Conservation (phyloP, 2,329 filamentous ascomycete genomes). For the Sclerotiophoma versabilis region DNA sequence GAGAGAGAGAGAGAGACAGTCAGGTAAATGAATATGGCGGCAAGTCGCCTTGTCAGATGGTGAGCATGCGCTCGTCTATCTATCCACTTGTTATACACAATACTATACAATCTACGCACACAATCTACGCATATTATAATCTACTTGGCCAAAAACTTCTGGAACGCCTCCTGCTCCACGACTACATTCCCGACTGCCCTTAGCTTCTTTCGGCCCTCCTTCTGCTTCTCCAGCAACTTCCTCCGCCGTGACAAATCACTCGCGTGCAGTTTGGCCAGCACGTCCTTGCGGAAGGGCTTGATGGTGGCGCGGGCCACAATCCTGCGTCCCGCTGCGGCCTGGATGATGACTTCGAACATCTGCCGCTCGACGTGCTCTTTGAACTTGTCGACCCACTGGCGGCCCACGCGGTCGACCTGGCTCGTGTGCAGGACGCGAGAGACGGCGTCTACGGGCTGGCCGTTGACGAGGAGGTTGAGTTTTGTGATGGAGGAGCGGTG, state of each 20-base stretch:
- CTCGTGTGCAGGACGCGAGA: constrained; percentile 85
- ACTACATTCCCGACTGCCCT: constrained; percentile 84
- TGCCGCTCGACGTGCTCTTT: constrained; percentile 96
- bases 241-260: constrained; percentile 81
- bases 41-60: too few species aligned
- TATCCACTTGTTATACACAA: not conserved
- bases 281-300: constrained; percentile 96
- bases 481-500: constrained; percentile 81
- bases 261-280: constrained; percentile 90
- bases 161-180: constrained; percentile 96
- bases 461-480: constrained; percentile 92
- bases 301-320: constrained; percentile 92
- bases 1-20: too few species aligned
- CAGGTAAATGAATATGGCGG: too few species aligned
- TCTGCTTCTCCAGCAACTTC: constrained; percentile 95
- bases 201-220: constrained; percentile 89
- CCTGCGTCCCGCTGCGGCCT: constrained; percentile 81
- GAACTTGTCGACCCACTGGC: constrained; percentile 92
- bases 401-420: constrained; percentile 80
- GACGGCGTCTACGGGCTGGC: constrained; percentile 90
- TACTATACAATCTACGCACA: not conserved
- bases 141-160: constrained; percentile 84
- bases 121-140: not conserved
- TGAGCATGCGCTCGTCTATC: not conserved
- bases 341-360: constrained; percentile 97